Percentiles rank a stretch among this genome's conserved stretches.
These are phyloP conservation scores for Aphanomyces euteiches DNA, from an alignment of 352 stramenopile species.

Conservation along the genomic window DNA sequence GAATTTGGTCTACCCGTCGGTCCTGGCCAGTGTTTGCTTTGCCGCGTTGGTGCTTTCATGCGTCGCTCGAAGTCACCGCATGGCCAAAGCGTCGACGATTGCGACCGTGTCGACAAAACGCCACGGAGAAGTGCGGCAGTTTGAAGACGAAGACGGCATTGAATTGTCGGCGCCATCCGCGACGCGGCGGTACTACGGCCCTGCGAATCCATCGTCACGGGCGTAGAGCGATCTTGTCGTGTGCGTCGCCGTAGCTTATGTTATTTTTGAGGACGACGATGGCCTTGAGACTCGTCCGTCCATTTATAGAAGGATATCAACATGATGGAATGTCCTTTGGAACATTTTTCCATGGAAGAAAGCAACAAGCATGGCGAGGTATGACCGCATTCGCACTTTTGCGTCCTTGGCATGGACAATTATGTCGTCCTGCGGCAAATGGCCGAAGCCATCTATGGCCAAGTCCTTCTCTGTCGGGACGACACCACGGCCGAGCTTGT, in stretches of 20 bases:
- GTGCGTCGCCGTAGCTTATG: no score
- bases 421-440: constrained; percentile 33
- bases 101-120: not conserved
- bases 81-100: not conserved
- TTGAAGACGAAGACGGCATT: not conserved
- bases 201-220: no score
- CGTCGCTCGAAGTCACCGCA: not conserved
- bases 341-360: no score
- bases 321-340: no score
- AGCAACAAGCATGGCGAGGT: no score
- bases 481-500: constrained; percentile 45
- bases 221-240: no score
- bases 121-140: not conserved
- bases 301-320: no score
- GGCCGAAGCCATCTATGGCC: constrained; percentile 64
- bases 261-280: no score
- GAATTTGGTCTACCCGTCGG: not conserved
- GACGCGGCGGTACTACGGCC: not conserved
- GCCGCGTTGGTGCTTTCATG: not conserved
- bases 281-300: no score
- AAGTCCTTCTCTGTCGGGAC: constrained; percentile 62
- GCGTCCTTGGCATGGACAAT: constrained; percentile 17
- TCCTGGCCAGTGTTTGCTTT: not conserved
- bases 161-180: not conserved
- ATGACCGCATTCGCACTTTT: no score